phyloP scores from a whole-genome alignment of 306 rosid genomes.

The Sicyos edulis region DNA sequence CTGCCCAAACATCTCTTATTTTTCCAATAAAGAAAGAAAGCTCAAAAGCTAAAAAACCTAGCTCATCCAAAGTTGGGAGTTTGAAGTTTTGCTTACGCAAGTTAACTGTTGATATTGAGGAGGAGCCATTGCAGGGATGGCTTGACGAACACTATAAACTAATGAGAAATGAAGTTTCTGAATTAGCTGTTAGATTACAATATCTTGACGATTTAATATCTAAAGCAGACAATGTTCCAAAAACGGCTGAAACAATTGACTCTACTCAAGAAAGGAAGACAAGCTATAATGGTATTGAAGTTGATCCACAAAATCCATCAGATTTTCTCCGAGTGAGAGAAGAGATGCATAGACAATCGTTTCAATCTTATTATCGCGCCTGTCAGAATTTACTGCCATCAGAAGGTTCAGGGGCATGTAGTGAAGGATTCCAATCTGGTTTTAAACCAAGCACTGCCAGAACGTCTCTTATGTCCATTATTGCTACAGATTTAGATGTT shows the following conservation, averaged over 20 bases:
- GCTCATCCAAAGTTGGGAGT: conserved; percentile 72
- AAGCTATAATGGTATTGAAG: conserved; percentile 53
- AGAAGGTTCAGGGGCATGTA: conserved; percentile 86
- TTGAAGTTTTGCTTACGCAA: conserved; percentile 75
- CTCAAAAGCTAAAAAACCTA: conserved; percentile 58
- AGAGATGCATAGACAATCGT: conserved; percentile 67
- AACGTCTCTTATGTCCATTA: conserved; percentile 72
- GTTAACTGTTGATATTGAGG: conserved; percentile 87
- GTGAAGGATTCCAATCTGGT: conserved; percentile 81
- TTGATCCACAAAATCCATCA: conserved; percentile 62
- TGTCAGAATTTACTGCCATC: conserved; percentile 62
- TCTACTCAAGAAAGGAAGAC: conserved; percentile 54
- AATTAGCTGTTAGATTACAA: conserved; percentile 75
- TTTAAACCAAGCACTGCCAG: conserved; percentile 76
- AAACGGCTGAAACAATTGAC: conserved; percentile 45
- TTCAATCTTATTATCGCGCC: conserved; percentile 78
- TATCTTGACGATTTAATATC: conserved; percentile 63
- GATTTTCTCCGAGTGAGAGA: conserved; percentile 49
- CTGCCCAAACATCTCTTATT: conserved; percentile 65
- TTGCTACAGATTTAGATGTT: conserved; percentile 67
- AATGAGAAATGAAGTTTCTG: conserved; percentile 87
- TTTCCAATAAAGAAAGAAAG: conserved; percentile 72
- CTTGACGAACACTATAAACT: conserved; percentile 91
- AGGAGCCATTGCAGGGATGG: conserved; percentile 98
- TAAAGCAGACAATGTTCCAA: conserved; percentile 48